Conservation (phyloP, 2,329 filamentous ascomycete genomes). For the Monosporascus sp. region DNA sequence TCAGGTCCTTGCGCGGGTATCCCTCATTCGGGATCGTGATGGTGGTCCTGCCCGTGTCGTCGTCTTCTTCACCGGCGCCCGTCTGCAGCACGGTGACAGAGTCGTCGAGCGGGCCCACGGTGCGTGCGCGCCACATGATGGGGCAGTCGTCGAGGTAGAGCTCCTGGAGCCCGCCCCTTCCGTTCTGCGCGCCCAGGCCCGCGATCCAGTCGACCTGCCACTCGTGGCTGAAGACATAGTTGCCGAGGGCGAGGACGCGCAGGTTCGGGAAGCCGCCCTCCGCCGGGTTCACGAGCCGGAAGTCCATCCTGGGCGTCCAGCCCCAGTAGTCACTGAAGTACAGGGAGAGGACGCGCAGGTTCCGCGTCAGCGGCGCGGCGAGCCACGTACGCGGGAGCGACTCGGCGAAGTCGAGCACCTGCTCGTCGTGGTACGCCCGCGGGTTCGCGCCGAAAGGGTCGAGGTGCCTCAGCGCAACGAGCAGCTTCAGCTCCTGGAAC, state of each 20-base stretch:
- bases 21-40: constrained; percentile 1
- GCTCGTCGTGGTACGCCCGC: no score
- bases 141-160: constrained; percentile 39
- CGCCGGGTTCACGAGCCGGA: constrained; percentile 14
- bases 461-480: neutral
- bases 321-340: constrained; percentile 33
- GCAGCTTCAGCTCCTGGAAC: constrained; percentile 4
- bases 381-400: constrained; percentile 19
- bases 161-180: constrained; percentile 28
- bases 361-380: constrained; percentile 3
- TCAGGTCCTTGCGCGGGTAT: neutral
- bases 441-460: no score
- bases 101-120: neutral
- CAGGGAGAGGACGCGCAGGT: constrained; percentile 32
- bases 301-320: constrained; percentile 32
- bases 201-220: constrained; percentile 42
- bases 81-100: neutral
- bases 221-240: constrained; percentile 36
- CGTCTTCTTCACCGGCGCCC: neutral
- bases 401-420: constrained; percentile 15
- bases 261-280: constrained; percentile 30
- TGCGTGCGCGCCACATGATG: constrained; percentile 20
- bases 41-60: no score
- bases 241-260: constrained; percentile 32
- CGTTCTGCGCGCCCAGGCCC: constrained; percentile 23